Percentiles rank a stretch among this genome's conserved stretches.
Evolutionary conservation across 306 rosid species (phyloP).

Genomic region (Medicago ruthenica): DNA sequence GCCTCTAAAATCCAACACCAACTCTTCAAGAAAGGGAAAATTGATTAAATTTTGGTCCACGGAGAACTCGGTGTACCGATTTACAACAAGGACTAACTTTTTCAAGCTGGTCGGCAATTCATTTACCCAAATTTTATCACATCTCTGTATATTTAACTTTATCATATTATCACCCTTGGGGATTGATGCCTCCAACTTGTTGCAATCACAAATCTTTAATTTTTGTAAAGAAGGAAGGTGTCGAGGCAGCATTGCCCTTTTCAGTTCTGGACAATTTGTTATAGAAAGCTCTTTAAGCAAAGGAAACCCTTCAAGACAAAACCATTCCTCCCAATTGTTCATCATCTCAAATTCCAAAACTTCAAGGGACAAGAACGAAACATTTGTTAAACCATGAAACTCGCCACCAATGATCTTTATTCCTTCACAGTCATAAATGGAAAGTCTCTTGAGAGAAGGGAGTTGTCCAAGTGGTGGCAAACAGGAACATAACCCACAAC

Average conservation of each 20-base stretch:
- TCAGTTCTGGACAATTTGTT: background rate
- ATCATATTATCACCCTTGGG: background rate
- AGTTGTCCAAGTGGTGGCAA: no score
- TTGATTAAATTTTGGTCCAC: background rate
- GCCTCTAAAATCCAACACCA: background rate
- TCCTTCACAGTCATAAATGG: no score
- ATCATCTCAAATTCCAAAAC: background rate
- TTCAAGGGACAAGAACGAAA: slow-evolving; percentile 33
- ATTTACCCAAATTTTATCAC: no score
- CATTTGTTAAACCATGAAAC: slow-evolving; percentile 20
- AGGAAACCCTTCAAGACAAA: slow-evolving; percentile 16
- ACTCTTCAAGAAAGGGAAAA: background rate
- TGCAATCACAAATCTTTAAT: background rate
- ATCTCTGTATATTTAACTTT: background rate
- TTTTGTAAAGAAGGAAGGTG: slow-evolving; percentile 31
- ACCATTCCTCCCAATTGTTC: slow-evolving; percentile 35
- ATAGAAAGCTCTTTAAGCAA: slow-evolving; percentile 27
- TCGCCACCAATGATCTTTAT: slow-evolving; percentile 33
- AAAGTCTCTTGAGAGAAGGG: no score
- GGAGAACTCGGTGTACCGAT: background rate
- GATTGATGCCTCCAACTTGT: background rate
- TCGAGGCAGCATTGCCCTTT: background rate
- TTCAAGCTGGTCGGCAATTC: background rate
- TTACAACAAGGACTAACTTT: background rate
- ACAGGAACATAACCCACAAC: no score